A percentile compares a stretch with the other conserved stretches of the same genome.
Evolutionary conservation across 2,329 filamentous ascomycete genomes (phyloP).

Genomic region (Colletotrichum chlorophyti): DNA sequence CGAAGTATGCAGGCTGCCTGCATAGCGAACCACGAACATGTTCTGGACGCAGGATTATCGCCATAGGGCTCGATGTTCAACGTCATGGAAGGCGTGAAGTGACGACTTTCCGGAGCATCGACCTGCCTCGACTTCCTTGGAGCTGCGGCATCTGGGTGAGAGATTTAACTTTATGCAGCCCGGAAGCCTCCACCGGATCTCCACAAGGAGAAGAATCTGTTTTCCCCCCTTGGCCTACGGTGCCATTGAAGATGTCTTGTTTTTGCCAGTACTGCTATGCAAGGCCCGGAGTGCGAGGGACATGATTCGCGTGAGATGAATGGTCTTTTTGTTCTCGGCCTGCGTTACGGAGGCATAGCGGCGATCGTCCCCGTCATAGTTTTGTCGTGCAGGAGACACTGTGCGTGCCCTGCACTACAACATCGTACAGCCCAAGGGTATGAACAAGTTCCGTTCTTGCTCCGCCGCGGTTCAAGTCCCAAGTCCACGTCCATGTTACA

Average conservation of each 20-base stretch:
- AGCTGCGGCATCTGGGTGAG: conserved; percentile 18
- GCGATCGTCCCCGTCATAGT: no score
- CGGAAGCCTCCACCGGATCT: conserved; percentile 24
- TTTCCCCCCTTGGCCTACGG: not conserved
- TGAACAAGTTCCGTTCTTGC: no score
- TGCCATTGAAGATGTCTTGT: not conserved
- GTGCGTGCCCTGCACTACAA: no score
- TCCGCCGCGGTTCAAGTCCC: not conserved
- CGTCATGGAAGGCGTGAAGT: conserved; percentile 20
- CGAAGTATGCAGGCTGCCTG: conserved; percentile 16
- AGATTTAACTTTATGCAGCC: conserved; percentile 23
- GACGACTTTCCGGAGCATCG: conserved; percentile 5
- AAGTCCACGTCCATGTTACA: conserved; percentile 3
- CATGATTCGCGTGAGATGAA: no score
- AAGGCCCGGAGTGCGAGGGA: no score
- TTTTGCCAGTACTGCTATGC: no score
- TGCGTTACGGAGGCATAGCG: no score
- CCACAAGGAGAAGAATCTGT: conserved; percentile 5
- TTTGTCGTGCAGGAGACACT: no score
- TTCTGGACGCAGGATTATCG: not conserved
- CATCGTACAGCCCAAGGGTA: no score
- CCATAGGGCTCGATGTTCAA: conserved; percentile 5
- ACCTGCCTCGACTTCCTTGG: not conserved
- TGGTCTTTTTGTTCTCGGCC: no score
- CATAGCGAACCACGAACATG: not conserved